A percentile compares a stretch with the other conserved stretches of the same genome.
These are phyloP conservation scores for Lathyrus oleraceus DNA, from an alignment of 306 rosid species.

Conservation along the genomic window DNA sequence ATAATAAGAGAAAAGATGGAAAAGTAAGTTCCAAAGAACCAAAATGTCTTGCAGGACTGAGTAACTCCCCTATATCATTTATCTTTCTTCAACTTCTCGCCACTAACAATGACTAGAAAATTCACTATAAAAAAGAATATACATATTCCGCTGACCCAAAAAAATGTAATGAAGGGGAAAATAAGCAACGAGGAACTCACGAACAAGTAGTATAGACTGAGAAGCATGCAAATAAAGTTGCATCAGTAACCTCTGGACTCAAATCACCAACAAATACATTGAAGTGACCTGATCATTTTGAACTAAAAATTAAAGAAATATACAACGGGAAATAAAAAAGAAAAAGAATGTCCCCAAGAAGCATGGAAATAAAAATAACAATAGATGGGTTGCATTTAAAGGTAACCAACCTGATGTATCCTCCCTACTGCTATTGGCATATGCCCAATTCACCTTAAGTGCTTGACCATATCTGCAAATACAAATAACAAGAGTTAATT, in stretches of 20 bases:
- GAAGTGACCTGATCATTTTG: constrained; percentile 68
- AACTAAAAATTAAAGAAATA: constrained; percentile 49
- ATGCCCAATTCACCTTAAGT: constrained; percentile 70
- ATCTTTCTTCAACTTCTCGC: constrained; percentile 36
- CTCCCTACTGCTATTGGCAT: constrained; percentile 59
- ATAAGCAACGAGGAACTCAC: constrained; percentile 68
- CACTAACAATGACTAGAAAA: constrained; percentile 30
- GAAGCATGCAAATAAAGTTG: constrained; percentile 72
- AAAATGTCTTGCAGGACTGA: constrained; percentile 32
- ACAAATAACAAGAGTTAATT: constrained; percentile 6
- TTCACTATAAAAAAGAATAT: constrained; percentile 33
- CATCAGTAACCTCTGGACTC: constrained; percentile 82
- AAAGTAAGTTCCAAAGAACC: constrained; percentile 38
- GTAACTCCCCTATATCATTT: constrained; percentile 39
- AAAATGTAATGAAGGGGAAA: constrained; percentile 27
- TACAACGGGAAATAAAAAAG: constrained; percentile 37
- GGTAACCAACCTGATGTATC: constrained; percentile 70
- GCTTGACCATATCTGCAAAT: constrained; percentile 61
- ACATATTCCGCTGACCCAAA: constrained; percentile 39
- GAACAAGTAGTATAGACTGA: constrained; percentile 76
- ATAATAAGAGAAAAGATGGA: constrained; percentile 27
- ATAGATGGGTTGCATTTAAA: constrained; percentile 30
- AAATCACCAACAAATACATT: constrained; percentile 68
- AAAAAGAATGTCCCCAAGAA: constrained; percentile 43
- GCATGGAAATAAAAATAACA: constrained; percentile 32